Evolutionary conservation across 2,329 filamentous ascomycete species (phyloP).

Genomic region (Ceratocystis smalleyi): DNA sequence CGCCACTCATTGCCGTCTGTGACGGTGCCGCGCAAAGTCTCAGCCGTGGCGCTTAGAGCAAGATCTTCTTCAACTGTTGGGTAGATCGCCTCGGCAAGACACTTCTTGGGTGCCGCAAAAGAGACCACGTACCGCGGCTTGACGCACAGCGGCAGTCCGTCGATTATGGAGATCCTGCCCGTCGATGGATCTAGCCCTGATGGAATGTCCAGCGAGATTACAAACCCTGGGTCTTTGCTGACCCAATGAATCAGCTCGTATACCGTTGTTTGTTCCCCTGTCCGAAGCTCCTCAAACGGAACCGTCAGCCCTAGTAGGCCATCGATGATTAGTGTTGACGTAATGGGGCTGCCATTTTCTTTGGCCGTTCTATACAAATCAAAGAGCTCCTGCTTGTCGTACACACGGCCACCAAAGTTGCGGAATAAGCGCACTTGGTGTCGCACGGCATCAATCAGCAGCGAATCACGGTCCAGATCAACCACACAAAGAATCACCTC

Average conservation of each 20-base stretch:
- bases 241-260: conserved; percentile 90
- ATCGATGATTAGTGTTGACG: conserved; percentile 71
- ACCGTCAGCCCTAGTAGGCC: conserved; percentile 75
- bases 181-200: conserved; percentile 71
- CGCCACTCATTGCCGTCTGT: conserved; percentile 51
- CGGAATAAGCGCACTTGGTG: conserved; percentile 74
- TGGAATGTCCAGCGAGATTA: conserved; percentile 79
- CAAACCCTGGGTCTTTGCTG: conserved; percentile 68
- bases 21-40: conserved; percentile 20
- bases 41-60: conserved; percentile 17
- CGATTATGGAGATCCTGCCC: conserved; percentile 49
- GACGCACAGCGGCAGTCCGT: conserved; percentile 66
- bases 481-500: conserved; percentile 72
- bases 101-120: conserved; percentile 73
- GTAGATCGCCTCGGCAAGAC: conserved; percentile 61
- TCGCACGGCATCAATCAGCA: conserved; percentile 63
- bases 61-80: conserved; percentile 17
- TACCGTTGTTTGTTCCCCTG: conserved; percentile 65
- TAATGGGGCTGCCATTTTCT: conserved; percentile 21
- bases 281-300: conserved; percentile 74
- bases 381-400: conserved; percentile 44
- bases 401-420: conserved; percentile 63
- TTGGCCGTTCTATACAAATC: conserved; percentile 39
- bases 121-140: conserved; percentile 70
- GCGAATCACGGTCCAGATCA: conserved; percentile 66